A percentile compares a stretch with the other conserved stretches of the same genome.
Evolutionary conservation across 2,329 filamentous ascomycete genomes (phyloP).

Genomic region (Claviceps arundinis): DNA sequence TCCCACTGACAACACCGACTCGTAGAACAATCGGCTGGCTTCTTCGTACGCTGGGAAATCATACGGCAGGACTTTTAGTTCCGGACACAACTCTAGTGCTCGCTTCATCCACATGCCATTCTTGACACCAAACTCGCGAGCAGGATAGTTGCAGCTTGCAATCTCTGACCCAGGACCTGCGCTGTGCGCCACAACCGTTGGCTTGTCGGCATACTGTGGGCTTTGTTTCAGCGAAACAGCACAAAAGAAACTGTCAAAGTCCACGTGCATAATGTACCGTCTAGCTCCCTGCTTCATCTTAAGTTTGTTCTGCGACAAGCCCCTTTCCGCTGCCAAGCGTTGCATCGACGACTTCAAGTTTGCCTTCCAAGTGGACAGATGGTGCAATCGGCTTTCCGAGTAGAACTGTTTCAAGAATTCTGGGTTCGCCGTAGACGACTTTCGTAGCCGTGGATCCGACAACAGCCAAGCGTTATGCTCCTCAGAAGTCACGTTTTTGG

Average conservation of each 20-base stretch:
- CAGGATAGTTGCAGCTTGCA: slow-evolving; percentile 92
- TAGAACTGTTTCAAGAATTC: slow-evolving; percentile 93
- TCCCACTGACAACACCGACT: slow-evolving; percentile 63
- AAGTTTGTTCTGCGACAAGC: slow-evolving; percentile 26
- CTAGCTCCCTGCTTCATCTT: slow-evolving; percentile 49
- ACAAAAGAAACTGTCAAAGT: slow-evolving; percentile 98
- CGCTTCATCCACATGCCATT: slow-evolving; percentile 99
- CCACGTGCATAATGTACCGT: slow-evolving; percentile 83
- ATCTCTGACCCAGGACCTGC: slow-evolving; percentile 81
- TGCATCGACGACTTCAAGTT: slow-evolving; percentile 85
- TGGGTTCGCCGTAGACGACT: slow-evolving; percentile 83
- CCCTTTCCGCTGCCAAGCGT: slow-evolving; percentile 59
- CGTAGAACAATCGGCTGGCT: slow-evolving; percentile 78
- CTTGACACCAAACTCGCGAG: slow-evolving; percentile 73
- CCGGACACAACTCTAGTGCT: slow-evolving; percentile 69
- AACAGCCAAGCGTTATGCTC: slow-evolving; percentile 82
- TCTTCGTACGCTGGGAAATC: slow-evolving; percentile 93
- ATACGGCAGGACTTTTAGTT: slow-evolving; percentile 83
- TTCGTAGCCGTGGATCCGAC: slow-evolving; percentile 70
- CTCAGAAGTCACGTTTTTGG: slow-evolving; percentile 70
- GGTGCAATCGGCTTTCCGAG: slow-evolving; percentile 85
- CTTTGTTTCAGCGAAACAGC: slow-evolving; percentile 72
- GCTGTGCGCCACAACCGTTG: slow-evolving; percentile 80
- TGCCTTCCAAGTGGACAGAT: slow-evolving; percentile 93
- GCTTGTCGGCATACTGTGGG: slow-evolving; percentile 64